phyloP scores from a whole-genome alignment of 495 filamentous ascomycete genomes.

The Neurospora sp. region DNA sequence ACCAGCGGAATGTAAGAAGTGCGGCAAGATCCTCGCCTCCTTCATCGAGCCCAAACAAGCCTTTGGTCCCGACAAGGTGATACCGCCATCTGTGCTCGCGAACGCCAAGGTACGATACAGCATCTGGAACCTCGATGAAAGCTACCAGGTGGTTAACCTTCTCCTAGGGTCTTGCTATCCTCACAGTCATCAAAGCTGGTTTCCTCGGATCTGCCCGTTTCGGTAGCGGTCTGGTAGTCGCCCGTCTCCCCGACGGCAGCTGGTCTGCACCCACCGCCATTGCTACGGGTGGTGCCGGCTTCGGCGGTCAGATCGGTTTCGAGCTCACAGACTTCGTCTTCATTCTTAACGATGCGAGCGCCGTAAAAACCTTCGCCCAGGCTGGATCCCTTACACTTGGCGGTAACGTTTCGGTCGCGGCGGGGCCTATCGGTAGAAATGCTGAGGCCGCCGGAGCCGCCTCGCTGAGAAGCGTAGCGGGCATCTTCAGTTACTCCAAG shows the following conservation, averaged over 20 bases:
- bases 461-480: conserved; percentile 78
- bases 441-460: conserved; percentile 94
- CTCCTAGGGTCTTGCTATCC: conserved; percentile 75
- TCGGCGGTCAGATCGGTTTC: conserved; percentile 95
- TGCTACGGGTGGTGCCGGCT: conserved; percentile 78
- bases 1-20: conserved; percentile 79
- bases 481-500: conserved; percentile 92
- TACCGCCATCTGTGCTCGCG: conserved; percentile 81
- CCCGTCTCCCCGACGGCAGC: conserved; percentile 77
- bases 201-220: conserved; percentile 90
- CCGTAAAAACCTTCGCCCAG: conserved; percentile 92
- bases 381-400: conserved; percentile 82
- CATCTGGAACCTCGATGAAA: neutral
- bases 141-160: neutral
- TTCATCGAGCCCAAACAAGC: conserved; percentile 92
- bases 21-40: conserved; percentile 83
- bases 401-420: conserved; percentile 92
- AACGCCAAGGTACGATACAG: conserved; percentile 67
- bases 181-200: conserved; percentile 92
- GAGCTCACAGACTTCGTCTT: conserved; percentile 98
- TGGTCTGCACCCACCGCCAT: conserved; percentile 96
- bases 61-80: conserved; percentile 95
- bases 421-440: conserved; percentile 87
- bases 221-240: conserved; percentile 88
- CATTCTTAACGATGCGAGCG: conserved; percentile 86